Percentiles rank a stretch among this genome's conserved stretches.
Evolutionary conservation across 179 eudicot species (phyloP).

Genomic region (Camellia oleifera): DNA sequence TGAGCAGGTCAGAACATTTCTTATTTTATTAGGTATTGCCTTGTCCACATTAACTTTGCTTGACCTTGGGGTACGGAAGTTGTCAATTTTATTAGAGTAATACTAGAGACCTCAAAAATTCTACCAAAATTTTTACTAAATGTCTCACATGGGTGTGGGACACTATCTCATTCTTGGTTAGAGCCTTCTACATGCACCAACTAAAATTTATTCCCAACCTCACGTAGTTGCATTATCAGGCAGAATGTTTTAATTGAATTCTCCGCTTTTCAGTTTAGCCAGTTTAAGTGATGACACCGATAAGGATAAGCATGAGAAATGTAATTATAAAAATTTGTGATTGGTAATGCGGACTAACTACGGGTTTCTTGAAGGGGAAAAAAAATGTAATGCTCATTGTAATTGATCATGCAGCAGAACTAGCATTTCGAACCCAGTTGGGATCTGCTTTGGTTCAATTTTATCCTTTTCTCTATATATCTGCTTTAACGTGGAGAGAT

Average conservation of each 20-base stretch:
- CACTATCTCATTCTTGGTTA: not conserved
- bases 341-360: not conserved
- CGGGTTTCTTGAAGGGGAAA: no score
- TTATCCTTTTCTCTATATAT: not conserved
- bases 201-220: not conserved
- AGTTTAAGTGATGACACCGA: not conserved
- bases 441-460: not conserved
- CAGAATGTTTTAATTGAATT: not conserved
- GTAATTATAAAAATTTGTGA: not conserved
- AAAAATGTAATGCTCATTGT: no score
- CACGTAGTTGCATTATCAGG: not conserved
- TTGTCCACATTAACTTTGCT: not conserved
- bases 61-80: not conserved
- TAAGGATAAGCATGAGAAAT: no score
- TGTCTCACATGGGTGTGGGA: no score
- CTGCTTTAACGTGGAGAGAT: not conserved
- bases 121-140: no score
- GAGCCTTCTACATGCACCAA: not conserved
- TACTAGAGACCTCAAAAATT: no score
- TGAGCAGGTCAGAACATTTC: constrained; percentile 45
- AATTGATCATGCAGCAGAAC: not conserved
- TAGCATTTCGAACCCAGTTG: not conserved
- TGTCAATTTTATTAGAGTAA: no score
- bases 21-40: not conserved
- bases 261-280: not conserved